Base-by-base conservation (phyloP, 352 stramenopile genomes). In the Globisporangium sylvaticum region DNA sequence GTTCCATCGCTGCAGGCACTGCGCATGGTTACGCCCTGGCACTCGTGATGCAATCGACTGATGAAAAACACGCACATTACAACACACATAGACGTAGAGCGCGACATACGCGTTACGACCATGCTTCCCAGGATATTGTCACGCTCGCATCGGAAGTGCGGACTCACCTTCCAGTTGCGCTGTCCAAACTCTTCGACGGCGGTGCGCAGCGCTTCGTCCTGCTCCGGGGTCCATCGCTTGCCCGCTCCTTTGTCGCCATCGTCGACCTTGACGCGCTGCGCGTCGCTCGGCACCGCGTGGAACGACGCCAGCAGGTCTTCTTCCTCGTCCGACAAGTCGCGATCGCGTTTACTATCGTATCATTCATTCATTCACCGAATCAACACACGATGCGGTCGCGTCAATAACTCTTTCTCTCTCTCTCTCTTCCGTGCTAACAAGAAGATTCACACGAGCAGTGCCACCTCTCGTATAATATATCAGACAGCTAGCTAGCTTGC, bases 1-100 rank as follows among this genome's bases (percentile, higher is more conserved):
- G 57, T 88, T 89, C 85, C 85, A 94, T 52, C 84, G 83, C 67
- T 94, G 85, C 18, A 92, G 70, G 65, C 85, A 94, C 59, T 94
- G 85, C 52, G 84, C 78, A 58, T 92, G 83, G 58, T 90, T 87
- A 34, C 85, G 77, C 18, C 78, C 76, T 18, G 75, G 68, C 24
- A 94, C 83, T 8, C 78, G 71, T 6, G 72, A 78, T n/a, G 85
- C 85, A 67, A 92, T 90, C 24, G 80, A 74, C 69, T 74, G 52
- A 20, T 25, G 20, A 32, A 15, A 58, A 34, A 37, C 31, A 37
- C 31, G 4, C 31, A 60, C 4, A 69, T 3, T 24, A 25, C 56
- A 3, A 39, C 37, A 34, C 20, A 24, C 18, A 34, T 8, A 59
- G 4, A 25, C 32, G 22, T n/a, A n/a, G 18, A 50, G 42, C 22